Percentiles rank a stretch among this genome's conserved stretches.
These are phyloP conservation scores for Lentinula guzmanii DNA, from an alignment of 768 basidiomycete genomes.

Conservation along the genomic window DNA sequence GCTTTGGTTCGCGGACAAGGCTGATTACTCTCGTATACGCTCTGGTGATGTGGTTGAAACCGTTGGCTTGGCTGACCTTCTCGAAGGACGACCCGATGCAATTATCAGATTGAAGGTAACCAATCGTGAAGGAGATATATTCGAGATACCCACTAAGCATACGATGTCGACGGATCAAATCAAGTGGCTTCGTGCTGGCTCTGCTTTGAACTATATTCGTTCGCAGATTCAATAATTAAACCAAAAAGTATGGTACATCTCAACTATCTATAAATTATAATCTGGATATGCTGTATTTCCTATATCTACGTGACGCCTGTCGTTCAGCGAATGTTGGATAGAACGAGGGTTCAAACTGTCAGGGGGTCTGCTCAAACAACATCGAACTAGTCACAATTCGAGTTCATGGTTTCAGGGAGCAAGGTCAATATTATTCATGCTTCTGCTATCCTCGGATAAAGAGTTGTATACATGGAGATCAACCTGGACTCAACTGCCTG, in stretches of 20 bases:
- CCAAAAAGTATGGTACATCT: not conserved
- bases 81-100: conserved; percentile 42
- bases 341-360: too few relatives aligned
- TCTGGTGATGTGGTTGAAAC: conserved; percentile 83
- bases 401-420: too few relatives aligned
- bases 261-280: not conserved
- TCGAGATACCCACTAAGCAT: conserved; percentile 73
- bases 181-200: conserved; percentile 85
- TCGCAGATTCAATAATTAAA: conserved; percentile 33
- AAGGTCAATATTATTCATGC: too few relatives aligned
- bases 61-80: conserved; percentile 66
- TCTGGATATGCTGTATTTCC: too few relatives aligned
- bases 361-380: too few relatives aligned
- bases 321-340: too few relatives aligned
- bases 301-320: too few relatives aligned
- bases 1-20: conserved; percentile 86
- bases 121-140: conserved; percentile 51
- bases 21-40: conserved; percentile 79
- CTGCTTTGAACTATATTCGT: conserved; percentile 86
- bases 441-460: too few relatives aligned
- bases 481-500: conserved; percentile 15
- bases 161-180: conserved; percentile 90
- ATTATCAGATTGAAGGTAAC: conserved; percentile 60
- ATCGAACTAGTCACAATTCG: too few relatives aligned
- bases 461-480: not conserved